phyloP scores from a whole-genome alignment of 495 filamentous ascomycete species.

The Opeltia flavorubescens region DNA sequence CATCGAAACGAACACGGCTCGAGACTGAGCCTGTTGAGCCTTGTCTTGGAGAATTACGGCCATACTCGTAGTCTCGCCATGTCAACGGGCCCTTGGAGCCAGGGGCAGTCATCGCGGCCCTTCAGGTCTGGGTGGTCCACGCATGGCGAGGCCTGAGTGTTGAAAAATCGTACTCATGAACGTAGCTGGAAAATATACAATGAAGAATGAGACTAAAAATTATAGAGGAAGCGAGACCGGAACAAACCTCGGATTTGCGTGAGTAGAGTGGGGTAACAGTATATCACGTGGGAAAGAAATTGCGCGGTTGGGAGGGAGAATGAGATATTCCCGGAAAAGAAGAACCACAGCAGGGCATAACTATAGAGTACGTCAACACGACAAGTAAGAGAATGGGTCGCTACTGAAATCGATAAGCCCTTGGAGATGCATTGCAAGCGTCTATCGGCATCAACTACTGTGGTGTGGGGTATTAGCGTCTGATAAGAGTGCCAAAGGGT shows the following conservation, averaged over 20 bases:
- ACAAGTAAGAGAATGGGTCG: too few relatives aligned
- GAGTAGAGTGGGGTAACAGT: not conserved
- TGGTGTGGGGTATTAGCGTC: conserved; percentile 1
- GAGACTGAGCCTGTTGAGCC: conserved; percentile 22
- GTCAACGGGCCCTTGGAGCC: conserved; percentile 20
- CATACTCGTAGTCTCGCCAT: conserved; percentile 28
- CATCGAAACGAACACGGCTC: conserved; percentile 24
- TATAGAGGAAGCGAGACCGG: not conserved
- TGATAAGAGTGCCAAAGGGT: not conserved
- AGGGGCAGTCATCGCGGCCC: conserved; percentile 11
- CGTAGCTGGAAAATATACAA: not conserved
- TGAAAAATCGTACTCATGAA: not conserved
- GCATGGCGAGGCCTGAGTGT: not conserved
- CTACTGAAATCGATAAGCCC: too few relatives aligned
- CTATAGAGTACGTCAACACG: too few relatives aligned
- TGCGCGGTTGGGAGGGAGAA: not conserved
- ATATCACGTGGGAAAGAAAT: not conserved
- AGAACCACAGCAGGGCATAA: too few relatives aligned
- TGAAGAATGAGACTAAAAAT: not conserved
- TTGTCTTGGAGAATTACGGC: conserved; percentile 17
- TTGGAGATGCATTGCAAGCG: too few relatives aligned
- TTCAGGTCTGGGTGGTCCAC: not conserved
- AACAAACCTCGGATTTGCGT: not conserved
- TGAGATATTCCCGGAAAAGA: too few relatives aligned
- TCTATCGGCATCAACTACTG: too few relatives aligned